Base-by-base conservation (phyloP, 768 basidiomycete species). In the Tubosaeta brunneosetosa region DNA sequence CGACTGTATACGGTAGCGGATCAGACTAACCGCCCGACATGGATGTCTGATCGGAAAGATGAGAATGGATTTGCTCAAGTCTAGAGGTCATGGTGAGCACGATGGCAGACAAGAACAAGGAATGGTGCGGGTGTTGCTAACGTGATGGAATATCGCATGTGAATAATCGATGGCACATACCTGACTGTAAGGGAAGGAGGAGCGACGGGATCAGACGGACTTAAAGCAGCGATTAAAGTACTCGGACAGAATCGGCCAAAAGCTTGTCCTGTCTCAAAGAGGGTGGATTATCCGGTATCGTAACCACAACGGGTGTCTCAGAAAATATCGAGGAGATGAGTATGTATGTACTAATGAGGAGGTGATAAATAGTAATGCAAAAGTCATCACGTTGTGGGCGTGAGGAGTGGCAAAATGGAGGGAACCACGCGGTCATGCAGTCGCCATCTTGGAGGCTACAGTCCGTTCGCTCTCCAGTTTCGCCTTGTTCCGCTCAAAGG, bases 381-480 rank as follows among this genome's bases (percentile, higher is more conserved):
- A 26, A 53, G 52, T 55, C 49, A 51, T 63, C 58, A 60, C 58
- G 58, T 44, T 56, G 56, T 42, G 44, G 55, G 44, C 57, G 57
- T 55, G 44, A 57, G 55, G 59, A 8, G 9, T 27, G 37, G 44
- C 38, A 32, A 40, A 29, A 37, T 52, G 55, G 36, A 53, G 22
- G 22, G 22, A 17, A 53, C 29, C 13, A 54, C 36, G 46, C 16
- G 44, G 49, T 76, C 63, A 91, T 66, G 87, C 87, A 44, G 82
- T 85, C 52, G 86, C 85, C 80, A 94, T 85, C 84, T 92, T 93
- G 66, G 87, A 75, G 32, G 85, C 85, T 33, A 89, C 85, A 17
- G 91, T 94, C 71, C 87, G 83, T 72, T 94, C 91, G 61, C 84
- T 84, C 78, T 92, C 91, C 52, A 94, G 74, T 73, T 89, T 89